phyloP scores from a whole-genome alignment of 164 flowering plant species.

The Taxillus chinensis region DNA sequence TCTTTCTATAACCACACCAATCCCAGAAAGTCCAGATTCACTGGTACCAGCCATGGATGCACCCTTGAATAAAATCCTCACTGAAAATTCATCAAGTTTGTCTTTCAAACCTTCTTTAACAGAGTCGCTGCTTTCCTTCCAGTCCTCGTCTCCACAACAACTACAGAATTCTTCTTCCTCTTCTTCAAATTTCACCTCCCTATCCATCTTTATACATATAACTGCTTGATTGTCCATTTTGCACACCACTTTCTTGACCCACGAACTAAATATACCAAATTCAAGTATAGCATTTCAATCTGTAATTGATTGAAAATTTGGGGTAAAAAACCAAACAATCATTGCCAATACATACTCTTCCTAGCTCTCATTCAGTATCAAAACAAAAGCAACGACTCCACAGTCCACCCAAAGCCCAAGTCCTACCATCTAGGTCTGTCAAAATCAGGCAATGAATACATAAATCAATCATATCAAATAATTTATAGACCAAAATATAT shows the following conservation, averaged over 20 bases:
- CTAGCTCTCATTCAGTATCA: too few species aligned
- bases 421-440: too few species aligned
- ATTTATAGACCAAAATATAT: too few species aligned
- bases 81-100: constrained; percentile 37
- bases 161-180: constrained; percentile 80
- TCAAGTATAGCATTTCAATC: too few species aligned
- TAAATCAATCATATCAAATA: too few species aligned
- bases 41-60: constrained; percentile 37
- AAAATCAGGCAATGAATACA: too few species aligned
- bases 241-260: background rate
- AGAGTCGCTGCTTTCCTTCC: constrained; percentile 40
- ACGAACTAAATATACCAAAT: too few species aligned
- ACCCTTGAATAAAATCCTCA: constrained; percentile 75
- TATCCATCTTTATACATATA: constrained; percentile 4
- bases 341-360: too few species aligned
- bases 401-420: too few species aligned
- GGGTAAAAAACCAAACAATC: too few species aligned
- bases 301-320: too few species aligned
- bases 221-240: constrained; percentile 24
- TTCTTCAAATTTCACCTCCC: constrained; percentile 29
- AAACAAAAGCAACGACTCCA: too few species aligned
- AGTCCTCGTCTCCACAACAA: constrained; percentile 54
- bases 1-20: constrained; percentile 75
- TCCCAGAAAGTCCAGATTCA: constrained; percentile 57
- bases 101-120: constrained; percentile 19